These are phyloP conservation scores for Trametes pubescens DNA, from an alignment of 1,284 basidiomycete genomes.

Conservation along the genomic window DNA sequence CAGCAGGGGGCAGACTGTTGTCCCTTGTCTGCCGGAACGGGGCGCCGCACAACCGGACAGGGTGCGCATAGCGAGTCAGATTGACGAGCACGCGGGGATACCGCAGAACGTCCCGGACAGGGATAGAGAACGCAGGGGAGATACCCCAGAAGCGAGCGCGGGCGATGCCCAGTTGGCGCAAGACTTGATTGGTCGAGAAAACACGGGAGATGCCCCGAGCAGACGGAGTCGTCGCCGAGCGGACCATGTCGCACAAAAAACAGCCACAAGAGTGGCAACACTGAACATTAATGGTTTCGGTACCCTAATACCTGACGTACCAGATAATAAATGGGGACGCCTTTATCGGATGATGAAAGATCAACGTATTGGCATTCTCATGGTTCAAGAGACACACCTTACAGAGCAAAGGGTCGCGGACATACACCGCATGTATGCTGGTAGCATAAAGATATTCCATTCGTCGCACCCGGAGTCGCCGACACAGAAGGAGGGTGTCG, in stretches of 20 bases:
- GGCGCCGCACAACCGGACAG: not conserved
- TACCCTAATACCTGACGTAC: not conserved
- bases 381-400: constrained; percentile 21
- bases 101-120: not conserved
- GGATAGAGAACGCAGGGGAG: not conserved
- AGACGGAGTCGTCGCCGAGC: not conserved
- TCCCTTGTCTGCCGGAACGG: not conserved
- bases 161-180: not conserved
- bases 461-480: constrained; percentile 3
- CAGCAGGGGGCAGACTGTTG: not conserved
- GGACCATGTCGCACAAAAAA: not conserved
- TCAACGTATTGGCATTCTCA: constrained; percentile 1
- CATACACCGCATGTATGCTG: constrained; percentile 1
- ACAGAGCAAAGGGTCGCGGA: not conserved
- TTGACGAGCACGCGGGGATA: not conserved
- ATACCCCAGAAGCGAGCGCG: not conserved
- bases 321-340: not conserved
- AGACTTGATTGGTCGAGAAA: not conserved
- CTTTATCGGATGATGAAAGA: constrained; percentile 9
- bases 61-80: not conserved
- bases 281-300: not conserved
- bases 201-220: too few species aligned
- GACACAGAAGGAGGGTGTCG: constrained; percentile 11
- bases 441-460: not conserved
- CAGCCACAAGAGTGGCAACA: not conserved